Evolutionary conservation across 2,329 filamentous ascomycete genomes (phyloP).

Genomic region (Aspergillus transmontanensis): DNA sequence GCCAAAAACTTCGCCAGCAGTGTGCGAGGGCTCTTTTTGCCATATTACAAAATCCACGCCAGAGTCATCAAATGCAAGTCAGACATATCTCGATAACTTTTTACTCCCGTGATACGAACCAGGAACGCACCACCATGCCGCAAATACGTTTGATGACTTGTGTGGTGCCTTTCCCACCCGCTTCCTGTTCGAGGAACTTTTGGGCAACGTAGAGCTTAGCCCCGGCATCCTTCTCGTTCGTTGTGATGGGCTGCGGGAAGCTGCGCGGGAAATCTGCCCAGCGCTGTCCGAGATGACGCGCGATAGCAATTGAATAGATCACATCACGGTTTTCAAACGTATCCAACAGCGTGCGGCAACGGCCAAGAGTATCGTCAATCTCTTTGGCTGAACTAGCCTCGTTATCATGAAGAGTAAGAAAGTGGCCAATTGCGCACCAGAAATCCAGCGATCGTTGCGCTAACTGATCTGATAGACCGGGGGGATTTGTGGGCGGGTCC

Average conservation of each 20-base stretch:
- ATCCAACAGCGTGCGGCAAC: conserved; percentile 71
- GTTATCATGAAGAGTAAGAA: conserved; percentile 67
- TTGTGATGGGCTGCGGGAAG: conserved; percentile 57
- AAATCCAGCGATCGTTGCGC: conserved; percentile 71
- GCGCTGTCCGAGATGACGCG: conserved; percentile 71
- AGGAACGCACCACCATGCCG: conserved; percentile 66
- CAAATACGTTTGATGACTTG: conserved; percentile 72
- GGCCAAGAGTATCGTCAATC: conserved; percentile 66
- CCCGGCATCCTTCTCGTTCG: conserved; percentile 68
- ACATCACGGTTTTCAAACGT: conserved; percentile 86
- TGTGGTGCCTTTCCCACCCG: conserved; percentile 69
- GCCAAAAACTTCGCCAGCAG: conserved; percentile 14
- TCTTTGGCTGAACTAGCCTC: conserved; percentile 55
- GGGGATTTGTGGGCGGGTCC: conserved; percentile 39
- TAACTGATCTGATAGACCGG: conserved; percentile 52
- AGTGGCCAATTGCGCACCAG: conserved; percentile 77
- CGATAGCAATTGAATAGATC: conserved; percentile 83
- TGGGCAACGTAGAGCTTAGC: conserved; percentile 70
- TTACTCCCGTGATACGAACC: conserved; percentile 45
- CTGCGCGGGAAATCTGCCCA: conserved; percentile 62
- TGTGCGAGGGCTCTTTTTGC: conserved; percentile 16
- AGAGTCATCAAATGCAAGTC: background rate
- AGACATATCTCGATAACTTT: background rate
- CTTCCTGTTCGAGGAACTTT: conserved; percentile 69
- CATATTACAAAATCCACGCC: conserved; percentile 20